Conservation (phyloP, 2,329 filamentous ascomycete genomes). For the Coniosporium tulheliwenetii region DNA sequence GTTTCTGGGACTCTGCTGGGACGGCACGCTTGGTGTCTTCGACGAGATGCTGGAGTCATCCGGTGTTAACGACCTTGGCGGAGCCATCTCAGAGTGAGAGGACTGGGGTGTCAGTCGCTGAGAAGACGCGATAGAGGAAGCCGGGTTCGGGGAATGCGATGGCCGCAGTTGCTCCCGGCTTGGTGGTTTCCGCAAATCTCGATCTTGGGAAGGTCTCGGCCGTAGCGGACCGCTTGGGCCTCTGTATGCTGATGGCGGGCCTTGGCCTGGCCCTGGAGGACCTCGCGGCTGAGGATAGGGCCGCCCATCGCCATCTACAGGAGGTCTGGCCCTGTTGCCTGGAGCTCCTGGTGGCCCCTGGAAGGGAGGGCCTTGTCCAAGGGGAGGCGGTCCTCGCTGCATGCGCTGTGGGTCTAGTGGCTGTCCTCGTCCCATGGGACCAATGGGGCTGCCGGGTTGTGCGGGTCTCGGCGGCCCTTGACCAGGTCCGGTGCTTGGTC, state of each 20-base stretch:
- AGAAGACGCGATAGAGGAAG: constrained; percentile 10
- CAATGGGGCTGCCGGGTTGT: too few species aligned
- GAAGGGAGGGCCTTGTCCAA: too few species aligned
- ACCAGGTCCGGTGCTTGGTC: too few species aligned
- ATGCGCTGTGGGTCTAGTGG: too few species aligned
- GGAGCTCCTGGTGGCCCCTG: too few species aligned
- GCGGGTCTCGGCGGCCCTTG: too few species aligned
- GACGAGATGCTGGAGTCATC: constrained; percentile 4
- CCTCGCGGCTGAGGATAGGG: not conserved
- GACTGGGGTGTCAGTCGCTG: constrained; percentile 23
- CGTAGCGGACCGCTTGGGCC: not conserved
- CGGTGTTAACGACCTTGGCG: constrained; percentile 9
- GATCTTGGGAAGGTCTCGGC: not conserved
- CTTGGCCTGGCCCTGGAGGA: not conserved
- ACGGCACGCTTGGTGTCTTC: not conserved
- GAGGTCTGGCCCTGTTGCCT: too few species aligned
- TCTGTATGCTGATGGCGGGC: too few species aligned
- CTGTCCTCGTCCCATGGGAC: too few species aligned
- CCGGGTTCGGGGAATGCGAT: constrained; percentile 8
- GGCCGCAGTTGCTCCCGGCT: constrained; percentile 10
- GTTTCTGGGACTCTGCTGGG: not conserved
- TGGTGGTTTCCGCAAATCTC: not conserved
- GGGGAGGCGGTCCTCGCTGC: too few species aligned
- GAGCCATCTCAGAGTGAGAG: constrained; percentile 19
- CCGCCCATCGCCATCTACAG: not conserved